Evolutionary conservation across 768 basidiomycete species (phyloP), one percentile per base, ranked within the genome.

Genomic region (Chiua virens): DNA sequence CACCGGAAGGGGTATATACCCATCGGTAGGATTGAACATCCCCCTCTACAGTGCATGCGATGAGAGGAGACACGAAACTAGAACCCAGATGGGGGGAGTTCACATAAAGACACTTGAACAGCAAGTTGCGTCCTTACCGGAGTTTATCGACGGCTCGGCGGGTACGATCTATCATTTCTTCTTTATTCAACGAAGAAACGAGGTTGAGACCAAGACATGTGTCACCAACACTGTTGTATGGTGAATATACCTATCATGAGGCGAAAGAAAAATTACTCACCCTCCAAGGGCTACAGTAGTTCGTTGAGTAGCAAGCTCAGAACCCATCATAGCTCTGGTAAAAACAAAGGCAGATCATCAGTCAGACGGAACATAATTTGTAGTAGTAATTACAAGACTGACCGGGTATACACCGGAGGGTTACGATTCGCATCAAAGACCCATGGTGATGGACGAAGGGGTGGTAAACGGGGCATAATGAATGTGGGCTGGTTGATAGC

Each of bases 1-100:
- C 60, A 22, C 45, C 45, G 20, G 52, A 65, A 15, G 65, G 60
- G 18, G 47, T 53, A 32, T 67, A 65, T 17, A 62, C 40, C 56
- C 52, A 62, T 45, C 43, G 50, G n/a, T 50, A 60, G 20, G 60
- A 58, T 13, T 9, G 28, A 13, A 32, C 2, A 6, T 32, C 32
- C 32, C 32, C 32, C 14, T 62, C 56, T 38, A 49, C 34, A 5
- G 50, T 52, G 37, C 56, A 59, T 0, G 60, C 56, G 22, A 62
- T 53, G 43, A 59, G 43, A 10, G 60, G 60, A 42, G 49, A 61
- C 13, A 61, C 53, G 32, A 59, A 61, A 17, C 57, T 61, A n/a
- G 5, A 20, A 30, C 5, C 21, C 4, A 13, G 1, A 15, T 14
- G 14, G 32, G 4, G 13, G 6, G 3, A 3, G 3, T 15, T 14